These are phyloP conservation scores for Diophrys appendiculata DNA, from an alignment of 73 alveolate species.

Conservation along the genomic window DNA sequence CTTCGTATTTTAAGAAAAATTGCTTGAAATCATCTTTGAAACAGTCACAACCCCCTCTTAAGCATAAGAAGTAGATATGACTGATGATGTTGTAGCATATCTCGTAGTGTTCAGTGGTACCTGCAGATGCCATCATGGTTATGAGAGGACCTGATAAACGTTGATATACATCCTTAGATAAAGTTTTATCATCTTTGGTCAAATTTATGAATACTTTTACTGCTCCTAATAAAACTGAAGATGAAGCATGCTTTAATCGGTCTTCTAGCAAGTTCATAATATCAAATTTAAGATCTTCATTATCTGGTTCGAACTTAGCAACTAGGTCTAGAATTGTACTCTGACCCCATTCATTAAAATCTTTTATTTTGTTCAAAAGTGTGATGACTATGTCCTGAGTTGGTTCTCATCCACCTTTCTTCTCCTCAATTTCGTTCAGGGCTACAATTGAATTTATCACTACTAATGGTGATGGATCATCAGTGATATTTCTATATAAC, in stretches of 20 bases:
- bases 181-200: slow-evolving; percentile 85
- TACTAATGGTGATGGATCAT: slow-evolving; percentile 94
- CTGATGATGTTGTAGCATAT: slow-evolving; percentile 89
- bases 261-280: slow-evolving; percentile 98
- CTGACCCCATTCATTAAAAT: slow-evolving; percentile 97
- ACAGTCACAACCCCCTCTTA: slow-evolving; percentile 83
- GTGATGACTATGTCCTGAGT: slow-evolving; percentile 87
- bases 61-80: slow-evolving; percentile 85
- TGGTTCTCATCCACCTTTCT: slow-evolving; percentile 97
- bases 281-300: slow-evolving; percentile 93
- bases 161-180: slow-evolving; percentile 85
- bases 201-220: slow-evolving; percentile 94
- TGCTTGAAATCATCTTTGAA: slow-evolving; percentile 91
- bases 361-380: slow-evolving; percentile 86
- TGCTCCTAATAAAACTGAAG: slow-evolving; percentile 94
- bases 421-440: slow-evolving; percentile 91
- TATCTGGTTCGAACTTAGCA: slow-evolving; percentile 86
- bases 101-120: slow-evolving; percentile 90
- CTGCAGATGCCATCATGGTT: slow-evolving; percentile 93
- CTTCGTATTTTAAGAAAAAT: slow-evolving; percentile 96
- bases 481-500: slow-evolving; percentile 88
- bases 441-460: slow-evolving; percentile 91
- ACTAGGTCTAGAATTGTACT: slow-evolving; percentile 85
- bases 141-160: slow-evolving; percentile 95
- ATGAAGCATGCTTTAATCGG: slow-evolving; percentile 89